Conservation (phyloP, 1,284 basidiomycete genomes). For the Microstroma glucosiphilum region DNA sequence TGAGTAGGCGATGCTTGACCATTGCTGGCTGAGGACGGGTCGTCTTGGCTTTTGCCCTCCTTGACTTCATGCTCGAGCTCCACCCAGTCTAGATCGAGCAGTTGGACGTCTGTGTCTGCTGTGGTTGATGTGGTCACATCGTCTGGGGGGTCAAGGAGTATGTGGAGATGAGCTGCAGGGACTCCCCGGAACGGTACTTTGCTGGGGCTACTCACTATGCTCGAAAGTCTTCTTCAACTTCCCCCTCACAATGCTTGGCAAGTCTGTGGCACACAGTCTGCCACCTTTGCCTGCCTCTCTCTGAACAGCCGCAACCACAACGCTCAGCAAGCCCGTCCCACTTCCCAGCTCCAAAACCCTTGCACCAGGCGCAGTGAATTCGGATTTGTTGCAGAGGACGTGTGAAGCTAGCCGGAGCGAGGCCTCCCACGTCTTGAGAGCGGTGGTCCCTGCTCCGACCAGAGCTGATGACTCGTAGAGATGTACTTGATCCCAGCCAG, state of each 20-base stretch:
- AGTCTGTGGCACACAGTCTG: slow-evolving; percentile 17
- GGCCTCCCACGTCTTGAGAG: slow-evolving; percentile 22
- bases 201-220: slow-evolving; percentile 12
- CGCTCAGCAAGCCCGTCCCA: slow-evolving; percentile 21
- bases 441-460: slow-evolving; percentile 19
- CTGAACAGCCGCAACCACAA: slow-evolving; percentile 14
- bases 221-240: slow-evolving; percentile 13
- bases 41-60: no score
- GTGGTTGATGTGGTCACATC: no score
- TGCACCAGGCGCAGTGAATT: not conserved
- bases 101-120: no score
- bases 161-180: not conserved
- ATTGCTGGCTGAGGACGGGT: no score
- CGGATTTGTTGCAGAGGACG: slow-evolving; percentile 6
- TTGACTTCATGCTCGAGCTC: no score
- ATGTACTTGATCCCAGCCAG: not conserved
- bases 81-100: no score
- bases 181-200: no score
- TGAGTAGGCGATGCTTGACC: not conserved
- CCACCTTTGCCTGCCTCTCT: not conserved
- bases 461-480: slow-evolving; percentile 4
- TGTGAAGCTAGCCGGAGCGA: slow-evolving; percentile 17
- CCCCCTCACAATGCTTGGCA: slow-evolving; percentile 16
- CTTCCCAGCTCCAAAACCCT: slow-evolving; percentile 24
- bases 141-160: not conserved